phyloP scores from a whole-genome alignment of 768 basidiomycete genomes.

The Trametes coccinea region DNA sequence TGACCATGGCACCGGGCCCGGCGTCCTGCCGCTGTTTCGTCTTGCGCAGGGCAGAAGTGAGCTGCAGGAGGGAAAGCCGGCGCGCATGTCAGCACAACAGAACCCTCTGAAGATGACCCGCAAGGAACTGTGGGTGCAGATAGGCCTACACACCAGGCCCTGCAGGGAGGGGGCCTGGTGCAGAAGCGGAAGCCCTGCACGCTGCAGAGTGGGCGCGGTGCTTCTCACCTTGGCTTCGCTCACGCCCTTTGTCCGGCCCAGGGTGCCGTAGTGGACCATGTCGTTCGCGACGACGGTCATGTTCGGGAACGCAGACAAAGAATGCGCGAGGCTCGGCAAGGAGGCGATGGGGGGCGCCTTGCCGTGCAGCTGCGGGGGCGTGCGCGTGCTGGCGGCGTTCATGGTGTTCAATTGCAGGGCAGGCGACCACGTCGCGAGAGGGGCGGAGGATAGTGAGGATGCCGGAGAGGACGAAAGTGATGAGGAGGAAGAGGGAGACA shows the following conservation, averaged over 20 bases:
- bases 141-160: not conserved
- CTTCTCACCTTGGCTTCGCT: slow-evolving; percentile 31
- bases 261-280: slow-evolving; percentile 33
- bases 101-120: not conserved
- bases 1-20: slow-evolving; percentile 15
- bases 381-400: not conserved
- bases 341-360: slow-evolving; percentile 26
- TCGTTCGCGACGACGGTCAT: slow-evolving; percentile 33
- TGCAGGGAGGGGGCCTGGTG: not conserved
- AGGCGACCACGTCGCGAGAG: slow-evolving; percentile 9
- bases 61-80: slow-evolving; percentile 13
- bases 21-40: slow-evolving; percentile 28
- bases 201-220: not conserved
- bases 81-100: not conserved
- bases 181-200: not conserved
- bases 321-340: slow-evolving; percentile 32
- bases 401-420: not conserved
- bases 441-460: slow-evolving; percentile 17
- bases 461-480: slow-evolving; percentile 18
- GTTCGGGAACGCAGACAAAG: slow-evolving; percentile 31
- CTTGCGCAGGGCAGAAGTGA: slow-evolving; percentile 28
- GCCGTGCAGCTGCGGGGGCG: slow-evolving; percentile 6
- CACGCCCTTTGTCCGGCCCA: slow-evolving; percentile 26
- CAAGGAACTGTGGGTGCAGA: not conserved
- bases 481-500: slow-evolving; percentile 19